A percentile compares a stretch with the other conserved stretches of the same genome.
phyloP scores from a whole-genome alignment of 1,284 basidiomycete genomes.

The Ganoderma lingzhi region DNA sequence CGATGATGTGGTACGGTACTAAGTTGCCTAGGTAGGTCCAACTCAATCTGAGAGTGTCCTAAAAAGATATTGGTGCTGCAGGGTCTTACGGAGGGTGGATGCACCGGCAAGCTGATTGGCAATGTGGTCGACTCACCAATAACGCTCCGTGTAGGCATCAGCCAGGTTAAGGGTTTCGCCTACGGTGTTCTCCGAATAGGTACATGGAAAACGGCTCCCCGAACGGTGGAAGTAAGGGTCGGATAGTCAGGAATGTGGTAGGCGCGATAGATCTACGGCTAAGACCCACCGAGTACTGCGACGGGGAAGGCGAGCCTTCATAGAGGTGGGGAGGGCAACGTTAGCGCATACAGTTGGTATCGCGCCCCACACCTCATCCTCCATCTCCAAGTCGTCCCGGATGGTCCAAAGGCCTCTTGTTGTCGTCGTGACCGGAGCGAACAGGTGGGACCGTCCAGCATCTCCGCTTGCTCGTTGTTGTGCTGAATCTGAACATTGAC shows the following conservation, averaged over 20 bases:
- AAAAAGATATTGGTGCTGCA: too few relatives aligned
- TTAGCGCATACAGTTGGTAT: background rate
- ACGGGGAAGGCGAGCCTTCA: background rate
- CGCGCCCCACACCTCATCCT: background rate
- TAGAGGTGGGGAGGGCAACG: background rate
- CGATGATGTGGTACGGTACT: background rate
- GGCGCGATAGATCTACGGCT: background rate
- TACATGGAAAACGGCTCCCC: background rate
- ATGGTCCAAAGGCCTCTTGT: slow-evolving; percentile 45
- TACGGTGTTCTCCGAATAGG: background rate
- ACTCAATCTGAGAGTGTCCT: too few relatives aligned
- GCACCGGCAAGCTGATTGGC: too few relatives aligned
- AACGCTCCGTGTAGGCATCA: too few relatives aligned
- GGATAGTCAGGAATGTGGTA: background rate
- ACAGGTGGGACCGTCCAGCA: slow-evolving; percentile 53
- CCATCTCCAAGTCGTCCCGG: slow-evolving; percentile 4
- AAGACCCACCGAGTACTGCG: background rate
- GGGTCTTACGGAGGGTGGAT: too few relatives aligned
- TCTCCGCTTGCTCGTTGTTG: too few relatives aligned
- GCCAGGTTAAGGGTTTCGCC: background rate
- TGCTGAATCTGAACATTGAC: slow-evolving; percentile 13
- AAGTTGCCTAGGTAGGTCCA: background rate
- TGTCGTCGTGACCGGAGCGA: slow-evolving; percentile 74
- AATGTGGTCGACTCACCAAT: too few relatives aligned
- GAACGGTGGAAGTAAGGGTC: background rate